Percentiles rank a stretch among this genome's conserved stretches.
Evolutionary conservation across 129 eudicot genomes (phyloP).

Genomic region (Helianthus tuberosus): DNA sequence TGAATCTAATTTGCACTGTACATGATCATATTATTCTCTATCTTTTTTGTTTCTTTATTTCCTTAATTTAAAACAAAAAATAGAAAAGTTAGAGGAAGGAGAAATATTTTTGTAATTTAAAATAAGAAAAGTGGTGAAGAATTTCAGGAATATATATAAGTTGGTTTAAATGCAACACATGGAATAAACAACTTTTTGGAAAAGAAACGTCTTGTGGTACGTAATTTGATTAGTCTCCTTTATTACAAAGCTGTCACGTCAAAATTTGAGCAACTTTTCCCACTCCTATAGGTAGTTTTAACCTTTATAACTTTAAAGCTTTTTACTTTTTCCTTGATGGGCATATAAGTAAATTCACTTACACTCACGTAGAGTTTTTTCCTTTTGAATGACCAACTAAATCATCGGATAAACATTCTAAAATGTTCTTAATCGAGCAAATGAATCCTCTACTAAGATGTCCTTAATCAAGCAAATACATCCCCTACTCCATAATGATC

Average conservation of each 20-base stretch:
- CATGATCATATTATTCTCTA: slow-evolving; percentile 21
- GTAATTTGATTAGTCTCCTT: slow-evolving; percentile 63
- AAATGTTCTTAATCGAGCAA: too few species aligned
- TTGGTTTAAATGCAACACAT: slow-evolving; percentile 40
- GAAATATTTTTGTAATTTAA: slow-evolving; percentile 12
- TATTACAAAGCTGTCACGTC: slow-evolving; percentile 67
- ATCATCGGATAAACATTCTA: too few species aligned
- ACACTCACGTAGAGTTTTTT: neutral
- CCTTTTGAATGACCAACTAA: too few species aligned
- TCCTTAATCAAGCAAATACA: too few species aligned
- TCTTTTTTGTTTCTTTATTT: neutral
- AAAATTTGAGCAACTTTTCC: slow-evolving; percentile 72
- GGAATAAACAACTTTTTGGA: slow-evolving; percentile 63
- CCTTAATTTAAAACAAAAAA: slow-evolving; percentile 8
- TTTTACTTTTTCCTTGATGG: slow-evolving; percentile 15
- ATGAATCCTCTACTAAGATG: too few species aligned
- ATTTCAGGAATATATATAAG: slow-evolving; percentile 40
- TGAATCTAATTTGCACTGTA: slow-evolving; percentile 9
- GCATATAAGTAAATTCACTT: slow-evolving; percentile 7
- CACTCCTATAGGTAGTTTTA: slow-evolving; percentile 30
- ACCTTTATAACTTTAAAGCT: slow-evolving; percentile 47
- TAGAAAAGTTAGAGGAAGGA: slow-evolving; percentile 7
- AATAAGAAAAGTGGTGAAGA: slow-evolving; percentile 31
- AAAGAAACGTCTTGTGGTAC: slow-evolving; percentile 60
- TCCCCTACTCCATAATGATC: too few species aligned